phyloP scores from a whole-genome alignment of 768 basidiomycete species.

The Russula emetica region DNA sequence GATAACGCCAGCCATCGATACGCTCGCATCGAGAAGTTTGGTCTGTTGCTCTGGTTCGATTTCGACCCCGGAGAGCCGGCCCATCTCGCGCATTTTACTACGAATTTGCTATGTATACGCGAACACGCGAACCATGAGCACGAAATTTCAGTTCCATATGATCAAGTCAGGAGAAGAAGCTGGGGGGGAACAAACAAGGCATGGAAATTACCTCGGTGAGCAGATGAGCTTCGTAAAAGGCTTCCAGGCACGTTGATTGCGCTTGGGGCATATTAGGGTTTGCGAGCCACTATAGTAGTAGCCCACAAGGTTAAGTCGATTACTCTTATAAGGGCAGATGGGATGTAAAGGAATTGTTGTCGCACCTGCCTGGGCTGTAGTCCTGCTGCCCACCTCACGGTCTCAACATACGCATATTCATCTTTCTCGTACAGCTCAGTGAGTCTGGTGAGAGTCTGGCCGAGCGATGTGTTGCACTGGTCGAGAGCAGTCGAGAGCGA shows the following conservation, averaged over 20 bases:
- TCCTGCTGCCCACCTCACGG: slow-evolving; percentile 59
- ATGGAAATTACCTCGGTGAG: slow-evolving; percentile 50
- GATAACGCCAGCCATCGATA: slow-evolving; percentile 75
- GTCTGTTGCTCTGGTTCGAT: slow-evolving; percentile 93
- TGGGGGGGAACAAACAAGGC: not conserved
- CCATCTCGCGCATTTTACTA: slow-evolving; percentile 79
- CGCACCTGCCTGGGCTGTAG: slow-evolving; percentile 55
- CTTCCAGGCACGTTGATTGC: slow-evolving; percentile 46
- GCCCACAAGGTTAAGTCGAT: not conserved
- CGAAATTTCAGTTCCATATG: not conserved
- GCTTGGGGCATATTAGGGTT: slow-evolving; percentile 46
- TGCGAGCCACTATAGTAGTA: slow-evolving; percentile 58
- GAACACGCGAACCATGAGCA: no score
- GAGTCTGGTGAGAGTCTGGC: slow-evolving; percentile 48
- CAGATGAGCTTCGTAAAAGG: slow-evolving; percentile 54
- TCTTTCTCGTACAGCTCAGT: slow-evolving; percentile 48
- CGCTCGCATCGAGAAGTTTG: slow-evolving; percentile 70
- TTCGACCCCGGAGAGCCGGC: slow-evolving; percentile 65
- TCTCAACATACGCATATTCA: slow-evolving; percentile 47
- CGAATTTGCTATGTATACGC: slow-evolving; percentile 62
- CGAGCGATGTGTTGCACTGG: slow-evolving; percentile 56
- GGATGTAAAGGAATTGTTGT: not conserved
- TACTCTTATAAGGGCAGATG: not conserved
- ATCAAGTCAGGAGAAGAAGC: slow-evolving; percentile 3
- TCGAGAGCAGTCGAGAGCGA: slow-evolving; percentile 63